phyloP scores from a whole-genome alignment of 164 flowering plant species.

The Berberis thunbergii region DNA sequence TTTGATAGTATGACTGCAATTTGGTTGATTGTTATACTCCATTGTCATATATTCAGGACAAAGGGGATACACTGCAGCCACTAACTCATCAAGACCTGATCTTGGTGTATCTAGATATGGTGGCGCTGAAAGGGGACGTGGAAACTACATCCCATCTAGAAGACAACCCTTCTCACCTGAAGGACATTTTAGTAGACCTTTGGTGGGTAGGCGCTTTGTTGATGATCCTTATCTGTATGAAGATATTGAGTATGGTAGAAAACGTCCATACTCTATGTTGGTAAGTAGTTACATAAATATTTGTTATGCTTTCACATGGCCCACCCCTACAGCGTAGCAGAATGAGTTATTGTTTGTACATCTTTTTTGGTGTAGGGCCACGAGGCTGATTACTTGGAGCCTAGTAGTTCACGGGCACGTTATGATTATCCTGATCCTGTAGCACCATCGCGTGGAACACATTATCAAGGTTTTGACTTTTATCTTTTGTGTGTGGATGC shows the following conservation, averaged over 20 bases:
- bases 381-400: slow-evolving; percentile 47
- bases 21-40: neutral
- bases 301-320: neutral
- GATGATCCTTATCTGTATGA: slow-evolving; percentile 48
- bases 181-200: slow-evolving; percentile 33
- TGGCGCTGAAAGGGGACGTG: slow-evolving; percentile 28
- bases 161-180: slow-evolving; percentile 41
- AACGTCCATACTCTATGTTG: slow-evolving; percentile 44
- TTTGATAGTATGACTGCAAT: too few species aligned
- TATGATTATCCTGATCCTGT: slow-evolving; percentile 41
- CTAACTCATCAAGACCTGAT: slow-evolving; percentile 28
- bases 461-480: slow-evolving; percentile 25
- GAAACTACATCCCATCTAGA: slow-evolving; percentile 21
- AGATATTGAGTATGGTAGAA: slow-evolving; percentile 36
- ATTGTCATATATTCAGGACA: slow-evolving; percentile 20
- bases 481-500: neutral
- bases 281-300: slow-evolving; percentile 24
- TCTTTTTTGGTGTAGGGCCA: slow-evolving; percentile 27
- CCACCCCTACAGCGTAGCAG: too few species aligned
- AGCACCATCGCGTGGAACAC: slow-evolving; percentile 26
- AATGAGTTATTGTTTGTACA: neutral
- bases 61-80: slow-evolving; percentile 29
- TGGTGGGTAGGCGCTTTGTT: slow-evolving; percentile 26
- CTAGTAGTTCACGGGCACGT: slow-evolving; percentile 49
- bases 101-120: slow-evolving; percentile 33